phyloP scores from a whole-genome alignment of 805 yeast species.

The Saccharomycopsis sp. region DNA sequence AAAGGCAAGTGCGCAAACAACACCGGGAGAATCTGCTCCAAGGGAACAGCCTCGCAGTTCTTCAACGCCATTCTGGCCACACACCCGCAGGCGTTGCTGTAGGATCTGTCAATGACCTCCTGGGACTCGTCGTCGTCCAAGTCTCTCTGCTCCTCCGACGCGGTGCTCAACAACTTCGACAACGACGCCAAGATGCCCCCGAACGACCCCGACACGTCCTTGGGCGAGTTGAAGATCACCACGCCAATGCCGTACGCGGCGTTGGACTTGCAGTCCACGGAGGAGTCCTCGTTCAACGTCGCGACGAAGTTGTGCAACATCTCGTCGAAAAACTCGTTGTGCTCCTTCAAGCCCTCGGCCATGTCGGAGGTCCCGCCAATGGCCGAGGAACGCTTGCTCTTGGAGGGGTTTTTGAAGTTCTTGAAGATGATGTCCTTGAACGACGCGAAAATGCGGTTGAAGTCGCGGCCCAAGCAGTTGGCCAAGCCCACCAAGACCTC shows the following conservation, averaged over 20 bases:
- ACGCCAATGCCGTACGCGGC: constrained; percentile 96
- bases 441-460: constrained; percentile 61
- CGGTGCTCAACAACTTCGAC: constrained; percentile 69
- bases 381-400: constrained; percentile 72
- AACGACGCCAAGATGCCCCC: constrained; percentile 60
- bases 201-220: constrained; percentile 56
- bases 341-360: constrained; percentile 60
- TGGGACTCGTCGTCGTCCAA: constrained; percentile 69
- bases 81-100: constrained; percentile 96
- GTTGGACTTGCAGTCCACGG: constrained; percentile 85
- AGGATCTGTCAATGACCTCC: constrained; percentile 74
- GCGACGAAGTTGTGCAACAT: constrained; percentile 63
- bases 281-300: constrained; percentile 65
- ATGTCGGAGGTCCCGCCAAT: constrained; percentile 91
- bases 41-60: constrained; percentile 65
- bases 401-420: constrained; percentile 55
- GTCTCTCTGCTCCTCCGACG: constrained; percentile 60
- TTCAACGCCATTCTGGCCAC: constrained; percentile 85
- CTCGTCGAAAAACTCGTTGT: constrained; percentile 61
- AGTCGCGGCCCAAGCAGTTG: constrained; percentile 70
- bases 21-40: constrained; percentile 67
- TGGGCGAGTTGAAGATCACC: constrained; percentile 42
- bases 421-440: constrained; percentile 59
- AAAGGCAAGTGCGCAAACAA: constrained; percentile 78
- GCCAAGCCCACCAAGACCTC: constrained; percentile 81